These are phyloP conservation scores for Calonectria multiphialidica DNA, from an alignment of 2,329 filamentous ascomycete genomes.

Conservation along the genomic window DNA sequence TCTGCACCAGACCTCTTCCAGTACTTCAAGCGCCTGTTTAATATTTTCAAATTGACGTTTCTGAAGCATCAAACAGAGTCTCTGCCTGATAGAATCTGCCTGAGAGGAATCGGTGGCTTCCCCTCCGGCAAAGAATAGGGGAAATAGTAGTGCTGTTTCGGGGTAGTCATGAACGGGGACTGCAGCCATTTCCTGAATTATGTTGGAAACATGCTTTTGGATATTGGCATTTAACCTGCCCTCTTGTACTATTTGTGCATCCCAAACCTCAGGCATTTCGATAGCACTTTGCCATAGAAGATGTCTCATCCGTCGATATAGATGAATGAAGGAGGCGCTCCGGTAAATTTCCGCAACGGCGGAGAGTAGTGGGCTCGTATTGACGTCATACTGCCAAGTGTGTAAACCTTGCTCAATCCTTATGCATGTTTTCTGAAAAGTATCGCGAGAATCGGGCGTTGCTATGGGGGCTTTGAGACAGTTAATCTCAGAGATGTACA, in stretches of 20 bases:
- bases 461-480: not conserved
- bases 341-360: not conserved
- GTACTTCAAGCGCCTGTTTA: not conserved
- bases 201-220: not conserved
- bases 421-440: not conserved
- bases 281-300: not conserved
- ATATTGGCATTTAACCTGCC: not conserved
- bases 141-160: constrained; percentile 2
- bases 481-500: not conserved
- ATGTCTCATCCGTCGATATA: not conserved
- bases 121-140: constrained; percentile 1
- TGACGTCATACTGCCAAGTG: not conserved
- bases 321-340: not conserved
- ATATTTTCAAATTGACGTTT: constrained; percentile 13
- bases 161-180: not conserved
- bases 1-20: not conserved
- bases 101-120: not conserved
- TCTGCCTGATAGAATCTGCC: not conserved
- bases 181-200: not conserved
- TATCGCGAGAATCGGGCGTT: not conserved
- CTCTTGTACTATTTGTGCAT: not conserved
- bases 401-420: not conserved
- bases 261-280: too few species aligned
- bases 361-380: not conserved
- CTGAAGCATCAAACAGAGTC: not conserved